Conservation (phyloP, 2,329 filamentous ascomycete species). For the Fusarium miscanthi region DNA sequence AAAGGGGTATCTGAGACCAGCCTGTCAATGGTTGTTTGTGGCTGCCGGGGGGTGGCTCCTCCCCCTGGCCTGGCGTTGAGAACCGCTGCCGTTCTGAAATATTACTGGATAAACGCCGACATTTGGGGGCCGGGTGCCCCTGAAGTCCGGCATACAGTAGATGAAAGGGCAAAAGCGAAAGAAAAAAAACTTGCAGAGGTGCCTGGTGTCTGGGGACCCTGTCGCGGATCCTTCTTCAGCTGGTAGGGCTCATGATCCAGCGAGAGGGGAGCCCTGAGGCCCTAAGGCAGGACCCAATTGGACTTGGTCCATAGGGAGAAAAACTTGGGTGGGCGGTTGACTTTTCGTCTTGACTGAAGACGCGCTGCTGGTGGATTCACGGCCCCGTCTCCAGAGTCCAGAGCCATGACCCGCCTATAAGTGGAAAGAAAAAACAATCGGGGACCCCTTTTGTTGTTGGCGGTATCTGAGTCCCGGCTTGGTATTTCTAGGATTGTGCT, state of each 20-base stretch:
- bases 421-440: conserved; percentile 9
- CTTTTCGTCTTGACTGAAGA: conserved; percentile 2
- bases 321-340: conserved; percentile 13
- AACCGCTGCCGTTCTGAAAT: conserved; percentile 15
- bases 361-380: conserved; percentile 30
- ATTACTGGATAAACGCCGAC: conserved; percentile 22
- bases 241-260: conserved; percentile 34
- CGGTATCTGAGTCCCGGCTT: conserved; percentile 22
- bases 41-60: conserved; percentile 41
- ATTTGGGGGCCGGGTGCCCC: conserved; percentile 31
- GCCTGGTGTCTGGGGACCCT: conserved; percentile 30
- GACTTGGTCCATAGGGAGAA: conserved; percentile 1
- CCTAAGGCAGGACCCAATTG: neutral
- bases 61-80: conserved; percentile 39
- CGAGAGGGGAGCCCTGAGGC: neutral
- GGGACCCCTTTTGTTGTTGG: conserved; percentile 21
- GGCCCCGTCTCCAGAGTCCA: conserved; percentile 40
- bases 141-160: conserved; percentile 28
- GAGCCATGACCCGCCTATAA: conserved; percentile 29
- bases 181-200: conserved; percentile 20
- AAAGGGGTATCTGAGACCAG: conserved; percentile 27
- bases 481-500: conserved; percentile 22
- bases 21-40: conserved; percentile 37
- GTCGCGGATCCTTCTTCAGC: conserved; percentile 43
- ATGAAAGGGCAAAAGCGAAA: neutral